These are phyloP conservation scores for Viridothelium virens DNA, from an alignment of 495 filamentous ascomycete genomes.

Conservation along the genomic window DNA sequence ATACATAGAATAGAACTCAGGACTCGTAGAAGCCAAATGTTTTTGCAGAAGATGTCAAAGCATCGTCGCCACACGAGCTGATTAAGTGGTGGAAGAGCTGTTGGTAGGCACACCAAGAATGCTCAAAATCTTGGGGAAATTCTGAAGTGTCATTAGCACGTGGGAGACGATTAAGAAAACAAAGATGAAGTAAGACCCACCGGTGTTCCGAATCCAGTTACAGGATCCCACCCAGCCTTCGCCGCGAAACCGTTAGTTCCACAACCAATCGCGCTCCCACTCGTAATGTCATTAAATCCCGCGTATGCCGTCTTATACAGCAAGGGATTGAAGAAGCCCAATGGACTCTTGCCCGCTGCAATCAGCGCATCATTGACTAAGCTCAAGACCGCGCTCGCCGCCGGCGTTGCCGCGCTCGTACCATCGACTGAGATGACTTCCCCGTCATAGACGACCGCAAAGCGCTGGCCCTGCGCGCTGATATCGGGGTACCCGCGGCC, in stretches of 20 bases:
- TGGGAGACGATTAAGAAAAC: too few species aligned
- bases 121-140: conserved; percentile 10
- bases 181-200: background rate
- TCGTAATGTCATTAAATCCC: conserved; percentile 34
- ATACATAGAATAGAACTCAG: background rate
- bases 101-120: background rate
- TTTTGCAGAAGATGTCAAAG: too few species aligned
- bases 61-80: too few species aligned
- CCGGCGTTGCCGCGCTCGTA: conserved; percentile 33
- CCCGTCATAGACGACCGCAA: conserved; percentile 31
- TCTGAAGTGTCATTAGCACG: background rate
- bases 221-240: conserved; percentile 33
- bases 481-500: conserved; percentile 37
- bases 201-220: conserved; percentile 34
- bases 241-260: conserved; percentile 31
- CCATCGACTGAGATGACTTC: conserved; percentile 30
- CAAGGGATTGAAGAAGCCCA: conserved; percentile 40
- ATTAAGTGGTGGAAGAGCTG: background rate
- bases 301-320: conserved; percentile 31
- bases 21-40: background rate
- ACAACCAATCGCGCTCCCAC: conserved; percentile 30
- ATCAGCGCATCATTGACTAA: conserved; percentile 36
- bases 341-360: conserved; percentile 26
- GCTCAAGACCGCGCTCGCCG: conserved; percentile 30
- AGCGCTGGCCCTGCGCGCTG: conserved; percentile 32